phyloP scores from a whole-genome alignment of 805 yeast genomes.

The Metschnikowia baotianmanensis region DNA sequence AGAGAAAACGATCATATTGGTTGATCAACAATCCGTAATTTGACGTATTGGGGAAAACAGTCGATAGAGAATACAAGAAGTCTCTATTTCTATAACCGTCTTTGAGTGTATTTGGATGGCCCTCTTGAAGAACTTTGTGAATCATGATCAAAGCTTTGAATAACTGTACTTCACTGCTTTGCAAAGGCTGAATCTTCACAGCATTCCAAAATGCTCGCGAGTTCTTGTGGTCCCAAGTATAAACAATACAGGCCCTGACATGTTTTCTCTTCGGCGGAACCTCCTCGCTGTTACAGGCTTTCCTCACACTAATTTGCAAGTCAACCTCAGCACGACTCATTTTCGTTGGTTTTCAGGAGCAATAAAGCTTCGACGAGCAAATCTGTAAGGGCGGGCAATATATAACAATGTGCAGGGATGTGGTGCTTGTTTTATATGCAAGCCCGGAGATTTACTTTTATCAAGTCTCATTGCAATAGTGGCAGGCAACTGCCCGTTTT shows the following conservation, averaged over 20 bases:
- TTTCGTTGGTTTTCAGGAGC: not conserved
- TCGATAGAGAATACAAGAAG: slow-evolving; percentile 72
- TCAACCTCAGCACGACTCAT: slow-evolving; percentile 49
- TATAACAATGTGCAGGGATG: no score
- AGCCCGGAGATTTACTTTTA: no score
- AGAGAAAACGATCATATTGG: slow-evolving; percentile 69
- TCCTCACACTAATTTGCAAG: slow-evolving; percentile 57
- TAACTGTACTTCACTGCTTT: slow-evolving; percentile 75
- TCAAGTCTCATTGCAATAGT: no score
- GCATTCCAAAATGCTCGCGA: slow-evolving; percentile 84
- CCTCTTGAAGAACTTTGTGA: slow-evolving; percentile 95
- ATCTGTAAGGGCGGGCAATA: not conserved
- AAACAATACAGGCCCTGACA: slow-evolving; percentile 92
- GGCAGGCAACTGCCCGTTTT: no score
- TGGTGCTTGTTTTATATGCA: no score
- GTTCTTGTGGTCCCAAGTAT: slow-evolving; percentile 92
- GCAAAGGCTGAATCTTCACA: slow-evolving; percentile 74
- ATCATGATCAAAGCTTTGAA: slow-evolving; percentile 83
- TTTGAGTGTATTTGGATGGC: slow-evolving; percentile 80
- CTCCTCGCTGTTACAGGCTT: slow-evolving; percentile 85
- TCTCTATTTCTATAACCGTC: slow-evolving; percentile 78
- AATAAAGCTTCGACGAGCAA: slow-evolving; percentile 8
- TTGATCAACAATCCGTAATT: slow-evolving; percentile 71
- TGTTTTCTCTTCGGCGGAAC: slow-evolving; percentile 95
- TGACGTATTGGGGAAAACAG: slow-evolving; percentile 45